Conservation (phyloP, 768 basidiomycete species). For the Leccinum disarticulatum region DNA sequence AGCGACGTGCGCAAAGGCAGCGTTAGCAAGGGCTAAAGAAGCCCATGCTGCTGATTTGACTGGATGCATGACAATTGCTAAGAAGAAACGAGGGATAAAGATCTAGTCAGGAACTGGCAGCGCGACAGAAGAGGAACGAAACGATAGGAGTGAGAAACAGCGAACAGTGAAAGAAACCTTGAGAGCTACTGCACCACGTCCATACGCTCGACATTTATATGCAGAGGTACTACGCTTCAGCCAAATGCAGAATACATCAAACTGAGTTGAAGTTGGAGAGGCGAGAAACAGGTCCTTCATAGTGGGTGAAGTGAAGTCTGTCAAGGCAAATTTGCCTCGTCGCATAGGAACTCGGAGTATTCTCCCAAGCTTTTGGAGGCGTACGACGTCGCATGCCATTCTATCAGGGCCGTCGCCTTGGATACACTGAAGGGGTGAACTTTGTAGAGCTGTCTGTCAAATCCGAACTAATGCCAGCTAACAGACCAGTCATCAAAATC, state of each 20-base stretch:
- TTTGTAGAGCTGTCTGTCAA: neutral
- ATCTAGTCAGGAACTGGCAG: conserved; percentile 7
- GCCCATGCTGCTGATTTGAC: conserved; percentile 2
- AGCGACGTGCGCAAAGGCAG: conserved; percentile 6
- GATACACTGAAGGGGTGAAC: neutral
- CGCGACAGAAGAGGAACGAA: neutral
- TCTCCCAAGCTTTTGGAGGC: neutral
- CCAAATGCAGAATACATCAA: neutral
- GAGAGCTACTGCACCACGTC: neutral
- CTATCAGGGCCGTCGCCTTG: neutral
- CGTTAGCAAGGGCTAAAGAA: conserved; percentile 11
- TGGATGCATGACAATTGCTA: conserved; percentile 2
- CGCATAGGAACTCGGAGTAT: neutral
- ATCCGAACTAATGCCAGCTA: neutral
- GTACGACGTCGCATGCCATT: neutral
- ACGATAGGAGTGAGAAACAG: neutral
- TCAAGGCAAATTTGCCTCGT: neutral
- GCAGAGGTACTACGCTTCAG: neutral
- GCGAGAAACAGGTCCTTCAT: neutral
- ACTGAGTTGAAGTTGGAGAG: neutral
- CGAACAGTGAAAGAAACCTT: neutral
- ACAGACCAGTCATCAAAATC: neutral
- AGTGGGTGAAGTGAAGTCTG: neutral
- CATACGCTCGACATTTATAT: conserved; percentile 8
- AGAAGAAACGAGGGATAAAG: neutral